These are phyloP conservation scores for Cladosporium sp. DNA, from an alignment of 2,329 filamentous ascomycete species.

Conservation along the genomic window DNA sequence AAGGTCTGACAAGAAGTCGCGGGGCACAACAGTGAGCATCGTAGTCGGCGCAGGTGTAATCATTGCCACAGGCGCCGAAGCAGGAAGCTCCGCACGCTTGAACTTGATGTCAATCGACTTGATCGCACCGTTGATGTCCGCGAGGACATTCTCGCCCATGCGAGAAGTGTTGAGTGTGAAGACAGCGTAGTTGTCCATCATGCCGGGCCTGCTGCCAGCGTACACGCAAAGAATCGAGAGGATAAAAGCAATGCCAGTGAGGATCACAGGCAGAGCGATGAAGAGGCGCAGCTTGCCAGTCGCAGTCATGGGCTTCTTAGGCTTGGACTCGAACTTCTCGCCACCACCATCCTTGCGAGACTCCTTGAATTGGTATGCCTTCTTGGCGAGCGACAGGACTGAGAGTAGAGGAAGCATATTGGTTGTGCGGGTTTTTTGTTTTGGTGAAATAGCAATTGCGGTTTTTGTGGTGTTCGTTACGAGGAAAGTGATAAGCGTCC, in stretches of 20 bases:
- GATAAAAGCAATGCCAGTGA: slow-evolving; percentile 56
- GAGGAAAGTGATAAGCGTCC: neutral
- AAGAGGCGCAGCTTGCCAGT: slow-evolving; percentile 9
- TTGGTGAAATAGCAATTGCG: neutral
- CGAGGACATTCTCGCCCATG: slow-evolving; percentile 46
- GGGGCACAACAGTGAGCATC: slow-evolving; percentile 24
- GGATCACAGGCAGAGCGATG: slow-evolving; percentile 31
- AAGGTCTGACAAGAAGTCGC: neutral
- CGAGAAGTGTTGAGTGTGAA: slow-evolving; percentile 61
- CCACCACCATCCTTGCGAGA: slow-evolving; percentile 15
- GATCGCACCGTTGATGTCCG: slow-evolving; percentile 33
- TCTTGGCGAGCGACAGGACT: slow-evolving; percentile 4
- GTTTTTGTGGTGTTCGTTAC: neutral
- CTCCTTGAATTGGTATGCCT: slow-evolving; percentile 9
- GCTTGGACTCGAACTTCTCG: neutral
- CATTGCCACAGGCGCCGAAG: slow-evolving; percentile 17
- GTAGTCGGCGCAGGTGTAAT: slow-evolving; percentile 22
- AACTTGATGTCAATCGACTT: slow-evolving; percentile 19
- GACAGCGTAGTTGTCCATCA: slow-evolving; percentile 59
- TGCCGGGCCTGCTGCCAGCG: slow-evolving; percentile 57
- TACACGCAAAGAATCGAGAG: slow-evolving; percentile 62
- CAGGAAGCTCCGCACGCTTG: slow-evolving; percentile 23
- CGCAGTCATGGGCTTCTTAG: slow-evolving; percentile 8
- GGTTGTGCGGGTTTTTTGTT: neutral
- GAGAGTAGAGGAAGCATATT: slow-evolving; percentile 10